phyloP scores from a whole-genome alignment of 352 stramenopile species.

The Globisporangium sylvaticum region DNA sequence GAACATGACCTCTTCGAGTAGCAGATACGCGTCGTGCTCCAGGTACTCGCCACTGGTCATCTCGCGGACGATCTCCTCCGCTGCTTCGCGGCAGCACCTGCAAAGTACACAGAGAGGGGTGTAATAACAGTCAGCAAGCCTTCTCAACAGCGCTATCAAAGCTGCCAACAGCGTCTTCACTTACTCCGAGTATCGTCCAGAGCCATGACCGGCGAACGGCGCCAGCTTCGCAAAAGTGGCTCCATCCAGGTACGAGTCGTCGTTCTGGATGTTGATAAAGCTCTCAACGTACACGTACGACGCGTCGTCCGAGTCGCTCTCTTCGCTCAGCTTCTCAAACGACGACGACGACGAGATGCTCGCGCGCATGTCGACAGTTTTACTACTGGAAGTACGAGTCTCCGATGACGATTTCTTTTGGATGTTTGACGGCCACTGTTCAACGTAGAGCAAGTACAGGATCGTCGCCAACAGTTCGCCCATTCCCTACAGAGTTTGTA shows the following conservation, averaged over 20 bases:
- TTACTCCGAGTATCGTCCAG: slow-evolving; percentile 52
- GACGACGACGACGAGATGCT: slow-evolving; percentile 8
- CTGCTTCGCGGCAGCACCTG: slow-evolving; percentile 53
- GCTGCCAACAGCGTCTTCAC: not conserved
- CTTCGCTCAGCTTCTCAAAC: slow-evolving; percentile 24
- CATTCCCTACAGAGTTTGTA: slow-evolving; percentile 41
- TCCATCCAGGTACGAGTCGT: slow-evolving; percentile 24
- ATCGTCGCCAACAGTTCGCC: slow-evolving; percentile 69
- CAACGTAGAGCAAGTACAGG: slow-evolving; percentile 65
- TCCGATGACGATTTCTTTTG: not conserved
- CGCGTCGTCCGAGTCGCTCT: slow-evolving; percentile 44
- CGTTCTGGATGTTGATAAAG: slow-evolving; percentile 49
- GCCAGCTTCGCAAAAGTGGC: slow-evolving; percentile 36
- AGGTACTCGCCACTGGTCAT: slow-evolving; percentile 42
- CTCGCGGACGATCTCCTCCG: slow-evolving; percentile 45
- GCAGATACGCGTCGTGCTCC: slow-evolving; percentile 62
- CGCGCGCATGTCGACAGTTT: not conserved
- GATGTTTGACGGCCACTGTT: slow-evolving; percentile 41
- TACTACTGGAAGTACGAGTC: not conserved
- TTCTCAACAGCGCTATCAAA: not conserved
- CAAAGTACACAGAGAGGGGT: not conserved
- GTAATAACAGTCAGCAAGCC: not conserved
- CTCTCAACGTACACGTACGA: slow-evolving; percentile 75
- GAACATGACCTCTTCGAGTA: slow-evolving; percentile 70
- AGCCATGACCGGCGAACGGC: slow-evolving; percentile 39